Conservation (phyloP, 2,329 filamentous ascomycete species). For the Colletotrichum paranaense region DNA sequence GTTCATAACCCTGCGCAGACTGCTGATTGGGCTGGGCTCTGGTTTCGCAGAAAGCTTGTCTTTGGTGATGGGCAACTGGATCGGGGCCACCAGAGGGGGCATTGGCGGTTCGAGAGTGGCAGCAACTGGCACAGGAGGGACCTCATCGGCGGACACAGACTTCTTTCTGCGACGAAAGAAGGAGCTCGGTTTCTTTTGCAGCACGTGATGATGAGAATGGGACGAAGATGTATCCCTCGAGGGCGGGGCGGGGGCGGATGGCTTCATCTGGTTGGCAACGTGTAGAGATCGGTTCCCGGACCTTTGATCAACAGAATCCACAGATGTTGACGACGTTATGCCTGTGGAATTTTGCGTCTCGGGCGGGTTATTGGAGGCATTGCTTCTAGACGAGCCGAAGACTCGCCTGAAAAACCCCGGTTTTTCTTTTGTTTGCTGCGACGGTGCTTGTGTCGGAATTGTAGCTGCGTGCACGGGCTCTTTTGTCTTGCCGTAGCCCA, state of each 20-base stretch:
- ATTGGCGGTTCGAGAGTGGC: slow-evolving; percentile 50
- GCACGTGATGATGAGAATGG: slow-evolving; percentile 58
- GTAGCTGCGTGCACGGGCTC: slow-evolving; percentile 60
- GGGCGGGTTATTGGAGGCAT: slow-evolving; percentile 41
- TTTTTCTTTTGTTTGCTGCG: slow-evolving; percentile 69
- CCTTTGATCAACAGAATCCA: slow-evolving; percentile 49
- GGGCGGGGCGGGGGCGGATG: slow-evolving; percentile 56
- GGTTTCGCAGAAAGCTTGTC: slow-evolving; percentile 46
- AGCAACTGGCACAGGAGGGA: slow-evolving; percentile 68
- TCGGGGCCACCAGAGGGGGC: slow-evolving; percentile 47
- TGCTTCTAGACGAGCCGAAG: slow-evolving; percentile 78
- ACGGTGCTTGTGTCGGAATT: slow-evolving; percentile 60
- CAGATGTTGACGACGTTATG: slow-evolving; percentile 49
- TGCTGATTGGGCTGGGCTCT: slow-evolving; percentile 77
- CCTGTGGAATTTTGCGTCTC: slow-evolving; percentile 35
- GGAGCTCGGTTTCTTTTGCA: slow-evolving; percentile 92
- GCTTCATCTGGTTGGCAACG: slow-evolving; percentile 59
- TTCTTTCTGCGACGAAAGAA: slow-evolving; percentile 97
- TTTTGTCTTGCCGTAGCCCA: slow-evolving; percentile 70
- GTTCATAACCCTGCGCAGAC: slow-evolving; percentile 87
- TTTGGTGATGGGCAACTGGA: slow-evolving; percentile 46
- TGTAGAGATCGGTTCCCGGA: slow-evolving; percentile 54
- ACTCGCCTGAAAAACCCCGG: slow-evolving; percentile 94
- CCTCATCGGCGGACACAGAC: slow-evolving; percentile 76
- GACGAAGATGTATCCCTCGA: slow-evolving; percentile 59